phyloP scores from a whole-genome alignment of 495 filamentous ascomycete genomes.

The Penicillium ochrochloron region DNA sequence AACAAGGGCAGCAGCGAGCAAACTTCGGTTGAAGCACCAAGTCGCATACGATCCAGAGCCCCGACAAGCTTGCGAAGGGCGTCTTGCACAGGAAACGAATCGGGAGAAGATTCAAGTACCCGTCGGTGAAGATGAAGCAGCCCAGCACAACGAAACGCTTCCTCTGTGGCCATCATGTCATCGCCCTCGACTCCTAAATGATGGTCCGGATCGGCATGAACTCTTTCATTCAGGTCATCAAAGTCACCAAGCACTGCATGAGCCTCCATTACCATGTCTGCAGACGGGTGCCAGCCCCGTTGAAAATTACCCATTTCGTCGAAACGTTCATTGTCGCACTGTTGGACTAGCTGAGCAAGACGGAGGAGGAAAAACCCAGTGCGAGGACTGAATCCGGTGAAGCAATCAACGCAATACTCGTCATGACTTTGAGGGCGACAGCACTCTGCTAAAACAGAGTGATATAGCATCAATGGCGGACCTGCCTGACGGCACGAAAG shows the following conservation, averaged over 20 bases:
- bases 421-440: constrained; percentile 47
- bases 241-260: constrained; percentile 59
- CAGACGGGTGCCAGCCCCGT: constrained; percentile 62
- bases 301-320: constrained; percentile 57
- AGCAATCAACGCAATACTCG: constrained; percentile 73
- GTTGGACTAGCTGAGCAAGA: constrained; percentile 72
- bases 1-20: constrained; percentile 85
- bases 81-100: constrained; percentile 61
- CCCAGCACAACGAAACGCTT: constrained; percentile 80
- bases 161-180: constrained; percentile 79
- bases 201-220: constrained; percentile 40
- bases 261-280: constrained; percentile 57
- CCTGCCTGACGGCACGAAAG: constrained; percentile 71
- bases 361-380: constrained; percentile 73
- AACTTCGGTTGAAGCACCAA: constrained; percentile 72
- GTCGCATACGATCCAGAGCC: constrained; percentile 64
- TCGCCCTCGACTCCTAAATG: constrained; percentile 37
- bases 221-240: constrained; percentile 35
- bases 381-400: constrained; percentile 75
- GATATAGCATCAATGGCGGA: constrained; percentile 58
- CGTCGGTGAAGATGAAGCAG: constrained; percentile 77
- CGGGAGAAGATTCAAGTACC: constrained; percentile 63
- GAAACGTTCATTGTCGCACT: constrained; percentile 72
- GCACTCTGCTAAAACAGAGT: constrained; percentile 56
- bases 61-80: constrained; percentile 67